These are phyloP conservation scores for Thraustotheca clavata DNA, from an alignment of 352 stramenopile genomes.

Conservation along the genomic window DNA sequence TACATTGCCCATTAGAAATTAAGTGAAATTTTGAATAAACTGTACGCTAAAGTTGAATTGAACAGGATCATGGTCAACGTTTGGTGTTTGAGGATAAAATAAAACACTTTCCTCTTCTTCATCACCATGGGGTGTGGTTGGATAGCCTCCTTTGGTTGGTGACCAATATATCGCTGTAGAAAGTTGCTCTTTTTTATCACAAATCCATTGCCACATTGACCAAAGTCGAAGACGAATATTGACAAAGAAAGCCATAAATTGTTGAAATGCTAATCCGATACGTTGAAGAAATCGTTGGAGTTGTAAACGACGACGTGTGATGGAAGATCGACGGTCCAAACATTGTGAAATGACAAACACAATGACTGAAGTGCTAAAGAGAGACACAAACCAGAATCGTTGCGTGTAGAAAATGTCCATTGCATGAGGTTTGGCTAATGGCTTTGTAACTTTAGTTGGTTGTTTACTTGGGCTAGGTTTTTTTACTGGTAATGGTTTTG, in stretches of 20 bases:
- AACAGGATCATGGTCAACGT: not conserved
- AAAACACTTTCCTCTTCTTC: constrained; percentile 8
- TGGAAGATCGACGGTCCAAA: constrained; percentile 6
- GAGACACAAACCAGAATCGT: not conserved
- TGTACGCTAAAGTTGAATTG: constrained; percentile 13
- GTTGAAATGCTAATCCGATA: not conserved
- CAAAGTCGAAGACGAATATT: not conserved
- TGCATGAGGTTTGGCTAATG: not conserved
- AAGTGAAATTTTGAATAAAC: not conserved
- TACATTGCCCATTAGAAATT: not conserved
- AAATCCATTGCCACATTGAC: not conserved
- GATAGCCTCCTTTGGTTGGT: not conserved
- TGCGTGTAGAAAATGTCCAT: not conserved
- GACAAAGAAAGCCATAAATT: not conserved
- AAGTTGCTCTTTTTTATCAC: not conserved
- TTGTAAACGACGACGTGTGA: not conserved
- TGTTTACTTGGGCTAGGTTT: not conserved
- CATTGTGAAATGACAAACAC: not conserved
- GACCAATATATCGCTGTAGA: not conserved
- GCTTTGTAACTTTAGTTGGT: not conserved
- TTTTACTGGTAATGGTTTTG: not conserved
- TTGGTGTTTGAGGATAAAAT: constrained; percentile 16
- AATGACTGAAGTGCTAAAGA: not conserved
- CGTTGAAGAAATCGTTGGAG: not conserved
- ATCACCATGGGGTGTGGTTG: not conserved